phyloP scores from a whole-genome alignment of 1,139 yeast species.

The Debaryomyces nepalensis region DNA sequence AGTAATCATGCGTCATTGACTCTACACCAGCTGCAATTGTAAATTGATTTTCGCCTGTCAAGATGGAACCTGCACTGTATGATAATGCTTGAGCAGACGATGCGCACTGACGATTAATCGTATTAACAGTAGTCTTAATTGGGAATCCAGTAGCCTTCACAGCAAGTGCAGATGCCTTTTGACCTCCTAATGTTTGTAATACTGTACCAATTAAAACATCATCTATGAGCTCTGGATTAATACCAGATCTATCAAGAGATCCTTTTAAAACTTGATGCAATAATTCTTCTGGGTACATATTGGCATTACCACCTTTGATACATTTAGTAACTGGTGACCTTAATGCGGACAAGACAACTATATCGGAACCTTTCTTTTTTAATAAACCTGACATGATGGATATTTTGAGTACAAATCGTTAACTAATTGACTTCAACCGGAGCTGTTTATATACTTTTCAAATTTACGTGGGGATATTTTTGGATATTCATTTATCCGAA shows the following conservation, averaged over 20 bases:
- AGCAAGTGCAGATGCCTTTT: slow-evolving; percentile 82
- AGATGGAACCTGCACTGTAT: slow-evolving; percentile 36
- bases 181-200: slow-evolving; percentile 83
- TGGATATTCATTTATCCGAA: slow-evolving; percentile 6
- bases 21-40: slow-evolving; percentile 51
- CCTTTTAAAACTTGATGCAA: slow-evolving; percentile 35
- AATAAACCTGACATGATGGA: slow-evolving; percentile 11
- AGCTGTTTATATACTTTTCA: not conserved
- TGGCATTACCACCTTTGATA: slow-evolving; percentile 41
- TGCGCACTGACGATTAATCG: slow-evolving; percentile 48
- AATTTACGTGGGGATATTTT: slow-evolving; percentile 1
- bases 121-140: slow-evolving; percentile 38
- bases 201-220: slow-evolving; percentile 85
- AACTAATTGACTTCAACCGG: not conserved
- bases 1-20: slow-evolving; percentile 48
- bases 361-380: slow-evolving; percentile 34
- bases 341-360: slow-evolving; percentile 41
- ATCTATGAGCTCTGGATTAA: slow-evolving; percentile 52
- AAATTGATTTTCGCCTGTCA: slow-evolving; percentile 36
- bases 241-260: slow-evolving; percentile 29
- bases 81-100: slow-evolving; percentile 46
- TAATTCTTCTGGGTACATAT: slow-evolving; percentile 41
- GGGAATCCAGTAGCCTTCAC: slow-evolving; percentile 42
- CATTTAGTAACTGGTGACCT: slow-evolving; percentile 44
- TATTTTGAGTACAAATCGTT: not conserved